Evolutionary conservation across 768 basidiomycete species (phyloP).

Genomic region (Boletus vermiculosoides): DNA sequence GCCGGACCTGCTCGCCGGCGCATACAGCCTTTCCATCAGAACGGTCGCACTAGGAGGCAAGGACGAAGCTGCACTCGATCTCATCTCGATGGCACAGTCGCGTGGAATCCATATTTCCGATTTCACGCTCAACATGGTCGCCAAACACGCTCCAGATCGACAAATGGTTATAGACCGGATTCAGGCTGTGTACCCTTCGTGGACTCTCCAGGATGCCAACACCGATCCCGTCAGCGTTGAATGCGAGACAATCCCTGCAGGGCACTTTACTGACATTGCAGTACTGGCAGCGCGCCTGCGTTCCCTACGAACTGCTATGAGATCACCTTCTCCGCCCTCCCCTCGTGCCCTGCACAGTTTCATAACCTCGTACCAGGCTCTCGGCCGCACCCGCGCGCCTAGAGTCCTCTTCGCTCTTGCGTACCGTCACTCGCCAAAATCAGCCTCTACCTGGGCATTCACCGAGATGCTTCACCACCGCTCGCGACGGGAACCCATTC

Average conservation of each 20-base stretch:
- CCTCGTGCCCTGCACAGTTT: constrained; percentile 18
- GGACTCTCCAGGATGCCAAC: background rate
- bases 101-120: constrained; percentile 33
- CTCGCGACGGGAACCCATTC: constrained; percentile 12
- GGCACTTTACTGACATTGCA: constrained; percentile 2
- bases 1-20: constrained; percentile 8
- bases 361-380: constrained; percentile 22
- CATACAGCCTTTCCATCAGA: constrained; percentile 42
- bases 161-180: constrained; percentile 10
- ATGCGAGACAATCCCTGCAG: background rate
- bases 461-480: constrained; percentile 32
- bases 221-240: background rate
- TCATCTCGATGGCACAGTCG: constrained; percentile 39
- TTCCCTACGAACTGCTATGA: constrained; percentile 24
- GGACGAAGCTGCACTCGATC: constrained; percentile 41
- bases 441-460: constrained; percentile 27
- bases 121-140: constrained; percentile 37
- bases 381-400: constrained; percentile 20
- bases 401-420: constrained; percentile 18
- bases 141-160: constrained; percentile 23
- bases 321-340: constrained; percentile 23
- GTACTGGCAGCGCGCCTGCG: constrained; percentile 23
- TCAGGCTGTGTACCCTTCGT: constrained; percentile 12
- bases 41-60: constrained; percentile 40
- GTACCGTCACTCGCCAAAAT: constrained; percentile 23